Evolutionary conservation across 495 filamentous ascomycete genomes (phyloP).

Genomic region (Tuber aestivum): DNA sequence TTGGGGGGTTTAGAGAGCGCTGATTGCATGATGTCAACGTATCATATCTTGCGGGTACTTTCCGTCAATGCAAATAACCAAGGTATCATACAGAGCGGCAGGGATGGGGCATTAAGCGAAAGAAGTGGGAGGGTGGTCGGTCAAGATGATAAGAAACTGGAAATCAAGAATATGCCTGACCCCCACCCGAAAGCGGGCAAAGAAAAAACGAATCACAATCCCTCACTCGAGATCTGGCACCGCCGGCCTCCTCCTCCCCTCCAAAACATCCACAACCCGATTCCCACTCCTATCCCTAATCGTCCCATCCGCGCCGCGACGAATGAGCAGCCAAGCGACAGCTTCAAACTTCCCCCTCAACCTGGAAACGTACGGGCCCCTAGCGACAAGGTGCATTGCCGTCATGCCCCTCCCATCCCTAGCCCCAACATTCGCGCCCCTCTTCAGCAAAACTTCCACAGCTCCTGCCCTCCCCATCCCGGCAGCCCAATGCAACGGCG

Average conservation of each 20-base stretch:
- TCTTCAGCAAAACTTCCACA: conserved; percentile 1
- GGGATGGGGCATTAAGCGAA: background rate
- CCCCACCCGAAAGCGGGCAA: background rate
- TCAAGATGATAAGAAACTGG: background rate
- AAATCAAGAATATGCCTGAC: background rate
- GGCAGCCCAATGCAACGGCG: conserved; percentile 6
- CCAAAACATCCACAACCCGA: background rate
- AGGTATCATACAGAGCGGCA: too few relatives aligned
- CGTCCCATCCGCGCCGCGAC: background rate
- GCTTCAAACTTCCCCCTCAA: background rate
- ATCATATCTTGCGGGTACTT: background rate
- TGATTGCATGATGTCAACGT: background rate
- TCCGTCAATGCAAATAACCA: background rate
- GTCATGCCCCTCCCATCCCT: conserved; percentile 2
- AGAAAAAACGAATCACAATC: background rate
- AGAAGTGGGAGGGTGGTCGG: background rate
- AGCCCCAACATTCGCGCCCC: conserved; percentile 2
- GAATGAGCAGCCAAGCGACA: background rate
- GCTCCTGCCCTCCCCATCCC: conserved; percentile 1
- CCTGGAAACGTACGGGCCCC: background rate
- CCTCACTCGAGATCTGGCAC: background rate
- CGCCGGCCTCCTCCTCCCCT: background rate
- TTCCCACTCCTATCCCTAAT: background rate
- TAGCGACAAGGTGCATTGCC: background rate
- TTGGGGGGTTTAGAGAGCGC: background rate